Evolutionary conservation across 78 protist genomes (phyloP).

Genomic region (Dictyostelium purpureum): DNA sequence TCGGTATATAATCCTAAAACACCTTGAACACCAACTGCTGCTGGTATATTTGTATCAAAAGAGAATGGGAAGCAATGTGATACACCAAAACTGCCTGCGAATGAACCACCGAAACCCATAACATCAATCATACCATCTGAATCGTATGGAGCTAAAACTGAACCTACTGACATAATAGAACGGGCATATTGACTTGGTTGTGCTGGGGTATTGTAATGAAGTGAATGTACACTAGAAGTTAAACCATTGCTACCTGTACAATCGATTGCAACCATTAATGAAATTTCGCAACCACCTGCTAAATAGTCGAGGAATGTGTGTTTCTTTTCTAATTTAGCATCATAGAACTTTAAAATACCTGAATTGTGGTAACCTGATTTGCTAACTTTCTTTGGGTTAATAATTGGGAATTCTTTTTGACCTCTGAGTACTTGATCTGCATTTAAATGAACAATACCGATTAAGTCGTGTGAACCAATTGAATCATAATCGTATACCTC

Average conservation of each 20-base stretch:
- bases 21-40: constrained; percentile 43
- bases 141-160: constrained; percentile 81
- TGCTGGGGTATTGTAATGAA: constrained; percentile 83
- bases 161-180: constrained; percentile 81
- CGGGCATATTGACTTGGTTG: constrained; percentile 71
- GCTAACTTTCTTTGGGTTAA: constrained; percentile 62
- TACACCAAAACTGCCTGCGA: background rate
- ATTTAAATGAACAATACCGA: constrained; percentile 50
- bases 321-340: background rate
- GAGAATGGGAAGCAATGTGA: constrained; percentile 83
- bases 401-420: background rate
- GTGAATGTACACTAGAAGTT: constrained; percentile 43
- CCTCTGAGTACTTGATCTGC: constrained; percentile 15
- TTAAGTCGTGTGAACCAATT: constrained; percentile 81
- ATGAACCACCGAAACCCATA: constrained; percentile 91
- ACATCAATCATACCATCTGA: constrained; percentile 83
- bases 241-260: constrained; percentile 91
- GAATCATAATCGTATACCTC: constrained; percentile 78
- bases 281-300: constrained; percentile 85
- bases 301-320: constrained; percentile 84
- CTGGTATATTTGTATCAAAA: background rate
- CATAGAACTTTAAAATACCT: constrained; percentile 51
- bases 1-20: constrained; percentile 16
- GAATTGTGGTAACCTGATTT: constrained; percentile 53
- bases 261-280: constrained; percentile 88